These are phyloP conservation scores for Podaxis carcinomalis DNA, from an alignment of 768 basidiomycete species.

Conservation along the genomic window DNA sequence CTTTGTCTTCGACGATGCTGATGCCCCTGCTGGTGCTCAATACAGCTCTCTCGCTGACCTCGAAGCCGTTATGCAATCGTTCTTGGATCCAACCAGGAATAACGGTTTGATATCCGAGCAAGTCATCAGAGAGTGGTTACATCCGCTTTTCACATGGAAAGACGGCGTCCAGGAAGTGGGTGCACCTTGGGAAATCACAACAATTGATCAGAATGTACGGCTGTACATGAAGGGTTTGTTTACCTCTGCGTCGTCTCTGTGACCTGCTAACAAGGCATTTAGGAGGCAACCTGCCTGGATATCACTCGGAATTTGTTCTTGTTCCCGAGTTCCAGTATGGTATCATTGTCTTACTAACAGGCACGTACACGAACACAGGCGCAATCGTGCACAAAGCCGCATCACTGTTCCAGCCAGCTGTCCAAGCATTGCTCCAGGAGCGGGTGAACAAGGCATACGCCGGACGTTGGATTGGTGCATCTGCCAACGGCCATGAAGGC, in stretches of 20 bases:
- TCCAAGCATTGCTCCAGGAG: slow-evolving; percentile 27
- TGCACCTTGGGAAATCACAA: slow-evolving; percentile 38
- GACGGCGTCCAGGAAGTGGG: slow-evolving; percentile 33
- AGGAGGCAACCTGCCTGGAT: slow-evolving; percentile 37
- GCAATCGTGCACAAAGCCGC: slow-evolving; percentile 28
- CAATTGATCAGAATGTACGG: slow-evolving; percentile 23
- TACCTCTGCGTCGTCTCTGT: neutral
- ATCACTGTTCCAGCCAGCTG: slow-evolving; percentile 28
- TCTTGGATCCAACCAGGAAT: slow-evolving; percentile 36
- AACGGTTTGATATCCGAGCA: slow-evolving; percentile 28
- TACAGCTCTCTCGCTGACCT: slow-evolving; percentile 47
- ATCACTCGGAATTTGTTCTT: slow-evolving; percentile 35
- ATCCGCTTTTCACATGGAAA: slow-evolving; percentile 34
- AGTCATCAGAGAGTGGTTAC: slow-evolving; percentile 39
- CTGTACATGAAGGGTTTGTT: slow-evolving; percentile 29
- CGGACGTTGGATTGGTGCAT: slow-evolving; percentile 30
- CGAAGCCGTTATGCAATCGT: slow-evolving; percentile 34
- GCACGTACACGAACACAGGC: slow-evolving; percentile 27
- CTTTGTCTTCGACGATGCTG: slow-evolving; percentile 30
- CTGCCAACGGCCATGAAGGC: neutral
- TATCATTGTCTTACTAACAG: slow-evolving; percentile 36
- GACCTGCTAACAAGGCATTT: slow-evolving; percentile 2
- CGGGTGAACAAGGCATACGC: slow-evolving; percentile 23
- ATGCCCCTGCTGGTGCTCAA: slow-evolving; percentile 46
- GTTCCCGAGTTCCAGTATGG: slow-evolving; percentile 37